A percentile compares a stretch with the other conserved stretches of the same genome.
Conservation (phyloP, 345 rosid genomes). For the Rubroshorea leprosula region DNA sequence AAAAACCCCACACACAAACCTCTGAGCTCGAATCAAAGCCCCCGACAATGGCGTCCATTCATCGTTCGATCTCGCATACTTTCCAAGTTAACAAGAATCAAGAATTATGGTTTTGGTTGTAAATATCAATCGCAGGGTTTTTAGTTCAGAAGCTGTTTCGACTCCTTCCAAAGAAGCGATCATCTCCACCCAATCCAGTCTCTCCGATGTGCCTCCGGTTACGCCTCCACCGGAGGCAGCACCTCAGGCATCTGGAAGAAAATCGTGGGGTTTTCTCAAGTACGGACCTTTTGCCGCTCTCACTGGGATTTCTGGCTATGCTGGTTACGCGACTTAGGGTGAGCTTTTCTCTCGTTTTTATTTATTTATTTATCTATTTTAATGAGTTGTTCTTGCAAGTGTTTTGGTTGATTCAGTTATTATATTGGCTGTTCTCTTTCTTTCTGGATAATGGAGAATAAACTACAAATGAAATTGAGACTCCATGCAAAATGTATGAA, state of each 20-base stretch:
- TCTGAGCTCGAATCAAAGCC: neutral
- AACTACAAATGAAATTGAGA: no score
- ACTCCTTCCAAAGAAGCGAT: conserved; percentile 35
- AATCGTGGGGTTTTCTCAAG: conserved; percentile 49
- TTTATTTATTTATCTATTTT: no score
- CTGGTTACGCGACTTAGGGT: conserved; percentile 68
- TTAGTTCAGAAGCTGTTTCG: conserved; percentile 34
- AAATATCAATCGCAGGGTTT: conserved; percentile 19
- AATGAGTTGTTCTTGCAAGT: neutral
- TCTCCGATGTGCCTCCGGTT: conserved; percentile 34
- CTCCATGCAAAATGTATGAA: no score
- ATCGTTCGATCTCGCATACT: conserved; percentile 48
- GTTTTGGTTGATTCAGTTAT: neutral
- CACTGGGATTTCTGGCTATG: conserved; percentile 52
- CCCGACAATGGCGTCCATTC: conserved; percentile 39
- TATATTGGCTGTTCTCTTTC: no score
- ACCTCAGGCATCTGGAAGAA: conserved; percentile 28
- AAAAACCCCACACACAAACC: conserved; percentile 10
- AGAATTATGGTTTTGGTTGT: conserved; percentile 1
- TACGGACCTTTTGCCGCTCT: conserved; percentile 45
- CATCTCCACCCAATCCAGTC: conserved; percentile 39
- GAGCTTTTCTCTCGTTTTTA: no score
- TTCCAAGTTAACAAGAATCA: conserved; percentile 18
- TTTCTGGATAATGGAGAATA: no score
- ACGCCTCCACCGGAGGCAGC: conserved; percentile 25